phyloP scores from a whole-genome alignment of 1,284 basidiomycete species.

The Trichosporon asahii region DNA sequence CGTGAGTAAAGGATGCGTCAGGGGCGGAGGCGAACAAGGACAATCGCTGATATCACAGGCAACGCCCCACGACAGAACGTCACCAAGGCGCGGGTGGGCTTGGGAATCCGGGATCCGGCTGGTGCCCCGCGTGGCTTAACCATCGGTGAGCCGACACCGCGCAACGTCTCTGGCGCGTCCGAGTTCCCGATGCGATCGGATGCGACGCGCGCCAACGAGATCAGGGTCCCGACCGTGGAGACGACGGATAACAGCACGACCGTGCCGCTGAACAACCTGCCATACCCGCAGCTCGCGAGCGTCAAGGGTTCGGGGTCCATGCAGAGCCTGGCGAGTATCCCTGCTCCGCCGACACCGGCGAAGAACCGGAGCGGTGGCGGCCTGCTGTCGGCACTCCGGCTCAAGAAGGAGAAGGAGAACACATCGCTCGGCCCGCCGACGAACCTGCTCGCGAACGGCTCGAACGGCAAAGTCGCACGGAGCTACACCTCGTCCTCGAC shows the following conservation, averaged over 20 bases:
- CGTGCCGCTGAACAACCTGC: slow-evolving; percentile 60
- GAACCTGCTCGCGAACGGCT: not conserved
- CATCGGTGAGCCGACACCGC: slow-evolving; percentile 12
- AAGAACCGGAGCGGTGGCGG: slow-evolving; percentile 28
- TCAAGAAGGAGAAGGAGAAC: slow-evolving; percentile 39
- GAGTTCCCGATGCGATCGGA: slow-evolving; percentile 50
- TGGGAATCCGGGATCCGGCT: slow-evolving; percentile 5
- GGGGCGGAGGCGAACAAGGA: not conserved
- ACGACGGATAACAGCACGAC: slow-evolving; percentile 39
- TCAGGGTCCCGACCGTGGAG: slow-evolving; percentile 42
- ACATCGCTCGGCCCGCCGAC: slow-evolving; percentile 13
- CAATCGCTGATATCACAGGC: slow-evolving; percentile 11
- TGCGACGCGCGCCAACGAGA: slow-evolving; percentile 46
- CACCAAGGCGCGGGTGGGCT: slow-evolving; percentile 8
- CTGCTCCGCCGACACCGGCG: slow-evolving; percentile 19
- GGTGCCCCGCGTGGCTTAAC: not conserved
- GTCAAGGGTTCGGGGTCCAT: slow-evolving; percentile 26
- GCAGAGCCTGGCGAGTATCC: slow-evolving; percentile 32
- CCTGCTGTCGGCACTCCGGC: slow-evolving; percentile 37
- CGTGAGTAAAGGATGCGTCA: slow-evolving; percentile 53
- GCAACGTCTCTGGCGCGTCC: slow-evolving; percentile 44
- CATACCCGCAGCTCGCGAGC: slow-evolving; percentile 63
- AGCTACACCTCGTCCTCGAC: slow-evolving; percentile 4
- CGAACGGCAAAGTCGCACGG: slow-evolving; percentile 12
- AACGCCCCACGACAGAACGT: slow-evolving; percentile 6